Conservation (phyloP, 2,329 filamentous ascomycete genomes). For the Aspergillus pseudotamarii region DNA sequence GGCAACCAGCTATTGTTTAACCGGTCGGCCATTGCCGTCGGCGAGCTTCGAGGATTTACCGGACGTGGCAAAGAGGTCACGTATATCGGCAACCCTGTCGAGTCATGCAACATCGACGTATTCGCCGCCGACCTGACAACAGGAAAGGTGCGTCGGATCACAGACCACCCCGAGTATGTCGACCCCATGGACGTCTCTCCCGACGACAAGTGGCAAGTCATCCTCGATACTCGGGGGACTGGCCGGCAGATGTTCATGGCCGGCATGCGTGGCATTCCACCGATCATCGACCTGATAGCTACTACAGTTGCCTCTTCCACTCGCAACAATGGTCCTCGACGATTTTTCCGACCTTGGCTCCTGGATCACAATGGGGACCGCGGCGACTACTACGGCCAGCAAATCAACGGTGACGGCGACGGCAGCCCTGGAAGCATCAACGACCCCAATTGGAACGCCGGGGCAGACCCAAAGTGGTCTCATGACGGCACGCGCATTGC, state of each 20-base stretch:
- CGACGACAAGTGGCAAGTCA: slow-evolving; percentile 48
- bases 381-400: slow-evolving; percentile 48
- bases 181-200: slow-evolving; percentile 49
- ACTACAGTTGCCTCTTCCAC: slow-evolving; percentile 41
- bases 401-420: slow-evolving; percentile 44
- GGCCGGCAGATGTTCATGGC: slow-evolving; percentile 48
- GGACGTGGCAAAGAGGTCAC: slow-evolving; percentile 46
- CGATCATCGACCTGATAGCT: slow-evolving; percentile 43
- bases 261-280: slow-evolving; percentile 46
- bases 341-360: slow-evolving; percentile 52
- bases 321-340: slow-evolving; percentile 50
- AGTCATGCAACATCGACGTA: slow-evolving; percentile 51
- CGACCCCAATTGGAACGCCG: slow-evolving; percentile 53
- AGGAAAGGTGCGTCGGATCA: slow-evolving; percentile 47
- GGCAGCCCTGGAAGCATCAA: slow-evolving; percentile 41
- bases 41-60: slow-evolving; percentile 51
- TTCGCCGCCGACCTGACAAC: slow-evolving; percentile 47
- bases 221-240: slow-evolving; percentile 49
- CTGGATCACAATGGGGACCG: slow-evolving; percentile 51
- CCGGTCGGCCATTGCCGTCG: slow-evolving; percentile 38
- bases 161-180: slow-evolving; percentile 48
- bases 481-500: slow-evolving; percentile 47
- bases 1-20: slow-evolving; percentile 36
- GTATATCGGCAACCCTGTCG: slow-evolving; percentile 44
- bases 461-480: slow-evolving; percentile 44